These are phyloP conservation scores for Fusarium setosum DNA, from an alignment of 2,329 filamentous ascomycete species.

Conservation along the genomic window DNA sequence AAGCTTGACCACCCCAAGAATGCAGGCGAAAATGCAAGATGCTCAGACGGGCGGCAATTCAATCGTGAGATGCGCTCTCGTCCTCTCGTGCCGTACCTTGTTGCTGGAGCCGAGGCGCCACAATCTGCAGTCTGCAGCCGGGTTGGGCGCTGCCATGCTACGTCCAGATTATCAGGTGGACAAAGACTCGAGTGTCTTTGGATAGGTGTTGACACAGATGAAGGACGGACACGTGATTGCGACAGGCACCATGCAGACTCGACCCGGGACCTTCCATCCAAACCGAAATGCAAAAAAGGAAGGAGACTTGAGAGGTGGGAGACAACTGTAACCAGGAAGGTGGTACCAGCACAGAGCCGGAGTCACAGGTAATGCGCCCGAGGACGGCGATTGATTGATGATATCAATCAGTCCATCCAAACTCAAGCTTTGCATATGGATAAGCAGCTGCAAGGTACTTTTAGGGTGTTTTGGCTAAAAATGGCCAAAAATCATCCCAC, in stretches of 20 bases:
- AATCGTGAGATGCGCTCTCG: neutral
- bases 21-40: neutral
- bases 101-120: neutral
- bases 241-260: slow-evolving; percentile 4
- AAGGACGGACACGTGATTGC: slow-evolving; percentile 11
- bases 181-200: neutral
- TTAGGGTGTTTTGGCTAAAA: neutral
- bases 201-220: too few species aligned
- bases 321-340: slow-evolving; percentile 6
- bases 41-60: slow-evolving; percentile 1
- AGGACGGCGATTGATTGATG: neutral
- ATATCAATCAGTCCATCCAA: neutral
- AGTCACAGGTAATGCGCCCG: neutral
- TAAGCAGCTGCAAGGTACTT: neutral
- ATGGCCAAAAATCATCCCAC: slow-evolving; percentile 2
- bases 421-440: neutral
- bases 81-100: neutral
- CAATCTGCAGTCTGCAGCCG: neutral
- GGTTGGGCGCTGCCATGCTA: neutral
- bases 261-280: neutral
- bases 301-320: neutral
- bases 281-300: neutral
- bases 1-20: neutral
- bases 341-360: neutral
- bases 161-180: neutral